phyloP scores from a whole-genome alignment of 768 basidiomycete species.

The Podaxis sp. region DNA sequence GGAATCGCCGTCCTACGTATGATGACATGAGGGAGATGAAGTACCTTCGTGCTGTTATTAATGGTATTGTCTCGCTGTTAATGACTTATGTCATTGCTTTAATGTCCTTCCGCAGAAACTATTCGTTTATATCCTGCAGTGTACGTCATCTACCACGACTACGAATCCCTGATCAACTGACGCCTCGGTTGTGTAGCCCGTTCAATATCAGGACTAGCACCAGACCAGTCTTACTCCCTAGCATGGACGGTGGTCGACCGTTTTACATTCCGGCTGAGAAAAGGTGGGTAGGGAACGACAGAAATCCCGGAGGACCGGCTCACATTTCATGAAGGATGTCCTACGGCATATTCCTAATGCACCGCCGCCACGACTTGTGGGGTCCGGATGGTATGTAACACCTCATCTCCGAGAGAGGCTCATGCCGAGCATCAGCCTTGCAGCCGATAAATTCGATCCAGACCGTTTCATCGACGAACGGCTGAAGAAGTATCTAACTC shows the following conservation, averaged over 20 bases:
- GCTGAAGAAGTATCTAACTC: constrained; percentile 49
- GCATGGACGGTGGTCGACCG: not conserved
- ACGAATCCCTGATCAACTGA: not conserved
- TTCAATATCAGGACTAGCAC: constrained; percentile 31
- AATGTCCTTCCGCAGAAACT: constrained; percentile 28
- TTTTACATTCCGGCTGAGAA: constrained; percentile 1
- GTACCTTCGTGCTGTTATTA: constrained; percentile 32
- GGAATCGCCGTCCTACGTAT: constrained; percentile 36
- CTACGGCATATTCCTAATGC: constrained; percentile 58
- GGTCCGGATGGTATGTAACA: constrained; percentile 55
- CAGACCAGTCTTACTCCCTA: not conserved
- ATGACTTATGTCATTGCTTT: not conserved
- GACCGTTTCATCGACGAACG: constrained; percentile 67
- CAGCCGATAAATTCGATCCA: constrained; percentile 63
- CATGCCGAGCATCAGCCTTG: not conserved
- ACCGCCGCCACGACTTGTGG: constrained; percentile 62
- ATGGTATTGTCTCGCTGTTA: constrained; percentile 21
- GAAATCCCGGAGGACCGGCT: not conserved
- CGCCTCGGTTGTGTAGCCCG: constrained; percentile 22
- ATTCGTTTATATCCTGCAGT: constrained; percentile 39
- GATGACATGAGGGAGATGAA: constrained; percentile 48
- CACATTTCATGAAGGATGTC: constrained; percentile 25
- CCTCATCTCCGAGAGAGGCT: not conserved
- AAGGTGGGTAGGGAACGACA: not conserved
- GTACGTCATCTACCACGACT: constrained; percentile 20